Percentiles rank a stretch among this genome's conserved stretches.
Evolutionary conservation across 1,284 basidiomycete genomes (phyloP).

Genomic region (Phaffia rhodozyma): DNA sequence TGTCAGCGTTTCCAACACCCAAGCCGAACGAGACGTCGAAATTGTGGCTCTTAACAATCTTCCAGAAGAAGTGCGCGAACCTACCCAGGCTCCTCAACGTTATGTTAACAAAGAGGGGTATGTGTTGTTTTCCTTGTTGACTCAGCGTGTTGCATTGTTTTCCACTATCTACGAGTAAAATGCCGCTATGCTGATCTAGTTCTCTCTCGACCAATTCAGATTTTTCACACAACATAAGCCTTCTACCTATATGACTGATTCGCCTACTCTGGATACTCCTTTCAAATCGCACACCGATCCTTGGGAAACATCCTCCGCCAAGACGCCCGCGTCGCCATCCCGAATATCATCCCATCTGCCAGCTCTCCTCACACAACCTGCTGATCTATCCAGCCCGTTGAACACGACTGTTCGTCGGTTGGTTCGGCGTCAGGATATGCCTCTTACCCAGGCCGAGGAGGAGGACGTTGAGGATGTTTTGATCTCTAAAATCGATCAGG

Average conservation of each 20-base stretch:
- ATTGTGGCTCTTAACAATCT: background rate
- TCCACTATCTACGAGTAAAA: no score
- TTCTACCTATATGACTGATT: conserved; percentile 2
- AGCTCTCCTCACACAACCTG: background rate
- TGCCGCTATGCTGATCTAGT: background rate
- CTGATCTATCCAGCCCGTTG: background rate
- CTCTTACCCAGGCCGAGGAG: background rate
- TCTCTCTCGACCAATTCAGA: background rate
- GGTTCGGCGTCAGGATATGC: background rate
- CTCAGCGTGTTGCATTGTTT: background rate
- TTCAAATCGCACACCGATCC: background rate
- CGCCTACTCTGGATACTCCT: conserved; percentile 1
- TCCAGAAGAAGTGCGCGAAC: background rate
- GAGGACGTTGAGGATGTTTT: background rate
- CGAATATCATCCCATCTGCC: background rate
- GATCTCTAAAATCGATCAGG: no score
- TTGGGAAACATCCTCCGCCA: background rate
- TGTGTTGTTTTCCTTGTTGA: background rate
- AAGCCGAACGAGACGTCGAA: background rate
- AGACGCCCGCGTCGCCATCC: background rate
- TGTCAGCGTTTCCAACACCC: conserved; percentile 1
- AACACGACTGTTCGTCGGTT: background rate
- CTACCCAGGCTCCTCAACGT: background rate
- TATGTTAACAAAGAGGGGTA: conserved; percentile 15
- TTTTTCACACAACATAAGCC: conserved; percentile 17